A percentile compares a stretch with the other conserved stretches of the same genome.
phyloP scores from a whole-genome alignment of 768 basidiomycete species.

The Mycena leptocephala region DNA sequence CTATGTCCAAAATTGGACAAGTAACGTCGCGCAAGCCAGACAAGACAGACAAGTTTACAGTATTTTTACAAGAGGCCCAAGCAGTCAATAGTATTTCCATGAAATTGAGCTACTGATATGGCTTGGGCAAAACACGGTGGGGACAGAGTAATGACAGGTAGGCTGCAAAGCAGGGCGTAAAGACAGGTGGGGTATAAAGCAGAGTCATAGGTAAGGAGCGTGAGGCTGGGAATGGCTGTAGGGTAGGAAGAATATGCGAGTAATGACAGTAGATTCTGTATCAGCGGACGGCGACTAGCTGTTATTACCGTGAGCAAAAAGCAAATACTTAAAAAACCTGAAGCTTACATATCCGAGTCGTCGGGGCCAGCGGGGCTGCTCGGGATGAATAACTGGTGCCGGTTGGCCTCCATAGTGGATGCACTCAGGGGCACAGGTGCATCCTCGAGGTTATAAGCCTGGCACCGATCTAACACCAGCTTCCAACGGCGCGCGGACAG shows the following conservation, averaged over 20 bases:
- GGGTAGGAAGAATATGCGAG: background rate
- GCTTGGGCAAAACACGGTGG: background rate
- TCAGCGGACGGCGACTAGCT: background rate
- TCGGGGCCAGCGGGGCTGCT: slow-evolving; percentile 10
- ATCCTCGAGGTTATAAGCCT: background rate
- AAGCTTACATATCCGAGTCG: background rate
- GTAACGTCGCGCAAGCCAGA: background rate
- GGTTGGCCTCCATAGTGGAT: background rate
- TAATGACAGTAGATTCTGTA: background rate
- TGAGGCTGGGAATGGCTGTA: background rate
- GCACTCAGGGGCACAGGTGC: background rate
- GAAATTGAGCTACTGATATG: background rate
- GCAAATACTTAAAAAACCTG: background rate
- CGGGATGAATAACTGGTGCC: background rate
- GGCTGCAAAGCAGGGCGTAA: background rate
- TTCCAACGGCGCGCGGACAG: background rate
- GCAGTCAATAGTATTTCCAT: background rate
- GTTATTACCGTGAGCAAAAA: background rate
- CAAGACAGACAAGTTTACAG: background rate
- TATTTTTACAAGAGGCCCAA: background rate
- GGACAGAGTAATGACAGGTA: background rate
- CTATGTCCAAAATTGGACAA: slow-evolving; percentile 11
- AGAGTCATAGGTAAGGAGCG: background rate
- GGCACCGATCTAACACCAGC: background rate
- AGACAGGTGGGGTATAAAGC: too few relatives aligned